A percentile compares a stretch with the other conserved stretches of the same genome.
These are phyloP conservation scores for Sophora flavescens DNA, from an alignment of 306 rosid genomes.

Conservation along the genomic window DNA sequence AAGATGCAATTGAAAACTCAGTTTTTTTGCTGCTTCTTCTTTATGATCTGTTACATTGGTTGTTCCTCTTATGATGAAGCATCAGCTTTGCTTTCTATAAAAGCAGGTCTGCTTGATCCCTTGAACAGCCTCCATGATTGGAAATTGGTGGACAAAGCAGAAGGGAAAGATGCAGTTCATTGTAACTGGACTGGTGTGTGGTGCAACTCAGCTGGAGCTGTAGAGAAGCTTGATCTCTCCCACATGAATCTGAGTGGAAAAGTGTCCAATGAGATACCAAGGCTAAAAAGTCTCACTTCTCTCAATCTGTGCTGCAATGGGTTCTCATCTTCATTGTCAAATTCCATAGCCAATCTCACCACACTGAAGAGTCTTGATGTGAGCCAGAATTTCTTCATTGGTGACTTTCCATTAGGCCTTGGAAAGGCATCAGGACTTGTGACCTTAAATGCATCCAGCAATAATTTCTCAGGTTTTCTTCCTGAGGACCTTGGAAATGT, in stretches of 20 bases:
- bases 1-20: slow-evolving; percentile 65
- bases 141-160: slow-evolving; percentile 55
- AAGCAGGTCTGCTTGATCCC: slow-evolving; percentile 72
- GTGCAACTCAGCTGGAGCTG: slow-evolving; percentile 71
- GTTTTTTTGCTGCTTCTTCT: slow-evolving; percentile 48
- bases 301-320: slow-evolving; percentile 81
- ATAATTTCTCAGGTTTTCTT: slow-evolving; percentile 74
- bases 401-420: slow-evolving; percentile 72
- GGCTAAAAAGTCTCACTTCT: slow-evolving; percentile 61
- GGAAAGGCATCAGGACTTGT: slow-evolving; percentile 55
- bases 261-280: slow-evolving; percentile 65
- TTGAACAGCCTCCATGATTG: slow-evolving; percentile 66
- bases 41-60: slow-evolving; percentile 53
- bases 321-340: slow-evolving; percentile 73
- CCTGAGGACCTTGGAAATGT: slow-evolving; percentile 86
- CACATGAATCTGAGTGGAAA: slow-evolving; percentile 84
- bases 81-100: slow-evolving; percentile 68
- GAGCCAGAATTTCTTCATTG: slow-evolving; percentile 80
- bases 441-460: slow-evolving; percentile 81
- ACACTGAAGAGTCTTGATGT: slow-evolving; percentile 69
- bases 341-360: slow-evolving; percentile 65
- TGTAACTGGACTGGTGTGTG: slow-evolving; percentile 85
- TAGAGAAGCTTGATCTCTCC: slow-evolving; percentile 78
- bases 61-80: slow-evolving; percentile 60
- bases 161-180: slow-evolving; percentile 47